These are phyloP conservation scores for Dimargaris verticillata DNA, from an alignment of 192 early-diverging fungal species.

Conservation along the genomic window DNA sequence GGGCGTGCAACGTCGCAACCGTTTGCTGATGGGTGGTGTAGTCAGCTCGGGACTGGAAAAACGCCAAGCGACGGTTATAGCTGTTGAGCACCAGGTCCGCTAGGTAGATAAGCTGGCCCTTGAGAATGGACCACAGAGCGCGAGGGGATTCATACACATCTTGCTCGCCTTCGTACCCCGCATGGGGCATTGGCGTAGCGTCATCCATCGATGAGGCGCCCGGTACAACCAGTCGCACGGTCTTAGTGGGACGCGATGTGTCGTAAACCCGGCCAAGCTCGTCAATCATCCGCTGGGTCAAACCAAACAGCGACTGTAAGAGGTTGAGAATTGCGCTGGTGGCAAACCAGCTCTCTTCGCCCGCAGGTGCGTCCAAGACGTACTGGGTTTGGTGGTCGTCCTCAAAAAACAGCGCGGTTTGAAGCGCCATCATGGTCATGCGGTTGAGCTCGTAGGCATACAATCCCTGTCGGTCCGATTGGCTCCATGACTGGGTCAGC, in stretches of 20 bases:
- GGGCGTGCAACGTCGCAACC: constrained; percentile 8
- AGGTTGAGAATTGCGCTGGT: constrained; percentile 3
- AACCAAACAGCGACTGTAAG: constrained; percentile 17
- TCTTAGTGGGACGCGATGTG: constrained; percentile 14
- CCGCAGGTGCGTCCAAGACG: constrained; percentile 21
- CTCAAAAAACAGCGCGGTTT: constrained; percentile 19
- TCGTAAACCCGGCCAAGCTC: constrained; percentile 8
- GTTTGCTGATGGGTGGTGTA: not conserved
- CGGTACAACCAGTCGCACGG: constrained; percentile 11
- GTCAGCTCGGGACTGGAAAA: not conserved
- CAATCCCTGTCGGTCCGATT: constrained; percentile 15
- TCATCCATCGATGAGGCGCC: not conserved
- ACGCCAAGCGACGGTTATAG: constrained; percentile 19
- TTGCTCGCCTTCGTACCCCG: constrained; percentile 1
- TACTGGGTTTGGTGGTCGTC: constrained; percentile 28
- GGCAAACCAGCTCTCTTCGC: constrained; percentile 15
- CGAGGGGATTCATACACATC: constrained; percentile 18
- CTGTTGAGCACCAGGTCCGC: constrained; percentile 22
- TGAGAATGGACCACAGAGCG: constrained; percentile 19
- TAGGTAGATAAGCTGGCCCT: constrained; percentile 21
- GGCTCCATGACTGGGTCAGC: constrained; percentile 16
- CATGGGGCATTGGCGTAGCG: not conserved
- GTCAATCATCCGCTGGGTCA: not conserved
- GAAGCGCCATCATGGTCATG: constrained; percentile 14
- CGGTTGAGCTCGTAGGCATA: constrained; percentile 22